phyloP scores from a whole-genome alignment of 108 stramenopile genomes.

The Fistulifera pelliculosa region DNA sequence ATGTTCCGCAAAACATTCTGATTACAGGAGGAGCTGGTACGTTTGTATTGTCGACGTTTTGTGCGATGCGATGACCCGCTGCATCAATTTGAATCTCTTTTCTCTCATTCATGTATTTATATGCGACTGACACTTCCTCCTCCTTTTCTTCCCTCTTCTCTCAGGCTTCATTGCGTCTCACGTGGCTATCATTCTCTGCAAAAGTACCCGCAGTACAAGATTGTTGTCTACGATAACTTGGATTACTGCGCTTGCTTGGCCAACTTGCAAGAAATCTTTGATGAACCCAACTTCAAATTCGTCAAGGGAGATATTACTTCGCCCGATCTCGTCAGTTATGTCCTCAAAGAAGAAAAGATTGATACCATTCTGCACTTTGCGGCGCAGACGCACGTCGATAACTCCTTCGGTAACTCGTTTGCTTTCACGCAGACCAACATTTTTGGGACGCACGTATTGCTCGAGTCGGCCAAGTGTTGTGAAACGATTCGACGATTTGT shows the following conservation, averaged over 20 bases:
- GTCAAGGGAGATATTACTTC: constrained; percentile 95
- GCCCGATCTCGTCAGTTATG: constrained; percentile 90
- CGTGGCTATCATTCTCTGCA: constrained; percentile 87
- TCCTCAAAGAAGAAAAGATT: constrained; percentile 86
- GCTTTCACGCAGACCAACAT: constrained; percentile 98
- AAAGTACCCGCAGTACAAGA: constrained; percentile 96
- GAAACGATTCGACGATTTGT: constrained; percentile 83
- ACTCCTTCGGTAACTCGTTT: constrained; percentile 99
- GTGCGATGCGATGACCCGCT: not conserved
- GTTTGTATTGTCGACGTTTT: constrained; percentile 9
- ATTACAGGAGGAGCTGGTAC: constrained; percentile 94
- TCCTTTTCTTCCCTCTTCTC: constrained; percentile 5
- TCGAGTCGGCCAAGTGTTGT: constrained; percentile 92
- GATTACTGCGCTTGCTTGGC: constrained; percentile 97
- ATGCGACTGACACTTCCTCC: not conserved
- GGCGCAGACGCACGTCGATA: constrained; percentile 98
- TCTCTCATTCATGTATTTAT: too few species aligned
- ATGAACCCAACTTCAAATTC: constrained; percentile 93
- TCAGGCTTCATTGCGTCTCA: constrained; percentile 91
- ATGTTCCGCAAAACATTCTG: constrained; percentile 89
- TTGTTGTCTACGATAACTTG: constrained; percentile 93
- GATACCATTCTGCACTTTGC: constrained; percentile 99
- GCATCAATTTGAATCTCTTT: too few species aligned
- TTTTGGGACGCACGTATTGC: constrained; percentile 95
- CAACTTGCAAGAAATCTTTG: constrained; percentile 80